phyloP scores from a whole-genome alignment of 805 yeast species.

The Teunomyces funiuensis region DNA sequence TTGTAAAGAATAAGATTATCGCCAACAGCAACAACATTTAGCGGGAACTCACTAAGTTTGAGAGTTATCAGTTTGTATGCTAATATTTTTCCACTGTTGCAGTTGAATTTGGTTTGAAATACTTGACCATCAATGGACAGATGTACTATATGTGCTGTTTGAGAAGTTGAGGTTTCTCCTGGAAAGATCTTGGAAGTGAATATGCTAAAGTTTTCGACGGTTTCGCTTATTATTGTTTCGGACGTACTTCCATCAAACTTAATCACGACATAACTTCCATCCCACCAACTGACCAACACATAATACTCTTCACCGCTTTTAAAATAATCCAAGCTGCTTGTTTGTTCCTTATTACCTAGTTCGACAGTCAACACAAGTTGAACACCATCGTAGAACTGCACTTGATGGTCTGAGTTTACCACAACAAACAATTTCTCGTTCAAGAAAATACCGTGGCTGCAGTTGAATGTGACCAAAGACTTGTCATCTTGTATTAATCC shows the following conservation, averaged over 20 bases:
- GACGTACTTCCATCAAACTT: neutral
- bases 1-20: neutral
- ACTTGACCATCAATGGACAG: slow-evolving; percentile 8
- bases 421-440: neutral
- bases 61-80: neutral
- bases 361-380: neutral
- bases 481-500: neutral
- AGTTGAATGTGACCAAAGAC: neutral
- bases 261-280: neutral
- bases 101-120: slow-evolving; percentile 4
- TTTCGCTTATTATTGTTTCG: neutral
- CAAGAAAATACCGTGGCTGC: neutral
- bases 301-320: neutral
- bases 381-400: neutral
- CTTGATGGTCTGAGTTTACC: neutral
- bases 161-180: neutral
- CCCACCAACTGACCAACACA: neutral
- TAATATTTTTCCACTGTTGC: neutral
- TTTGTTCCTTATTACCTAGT: neutral
- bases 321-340: neutral
- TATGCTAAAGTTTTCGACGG: neutral
- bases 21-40: neutral
- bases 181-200: neutral
- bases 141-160: slow-evolving; percentile 2
- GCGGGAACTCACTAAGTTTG: slow-evolving; percentile 2